Conservation (phyloP, 176 grass and related monocot genomes). For the Zoysia pacifica region DNA sequence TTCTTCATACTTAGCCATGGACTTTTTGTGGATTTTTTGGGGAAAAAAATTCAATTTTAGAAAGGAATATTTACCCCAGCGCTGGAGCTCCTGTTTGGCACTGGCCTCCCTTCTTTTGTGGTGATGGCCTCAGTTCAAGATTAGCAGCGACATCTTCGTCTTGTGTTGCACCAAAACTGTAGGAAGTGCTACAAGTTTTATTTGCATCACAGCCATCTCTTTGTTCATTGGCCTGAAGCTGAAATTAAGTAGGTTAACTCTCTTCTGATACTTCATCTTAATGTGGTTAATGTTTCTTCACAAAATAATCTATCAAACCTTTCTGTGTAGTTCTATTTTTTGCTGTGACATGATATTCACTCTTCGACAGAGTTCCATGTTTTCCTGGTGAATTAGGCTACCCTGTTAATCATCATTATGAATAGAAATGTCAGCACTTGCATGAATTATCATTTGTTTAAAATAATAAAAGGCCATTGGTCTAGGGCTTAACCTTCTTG, state of each 20-base stretch:
- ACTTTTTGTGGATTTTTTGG: background rate
- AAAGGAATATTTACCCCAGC: conserved; percentile 57
- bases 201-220: conserved; percentile 26
- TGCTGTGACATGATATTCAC: conserved; percentile 48
- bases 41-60: background rate
- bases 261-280: background rate
- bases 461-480: background rate
- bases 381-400: conserved; percentile 62
- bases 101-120: conserved; percentile 21
- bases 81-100: conserved; percentile 36
- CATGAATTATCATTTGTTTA: background rate
- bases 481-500: conserved; percentile 44
- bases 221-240: conserved; percentile 38
- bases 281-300: conserved; percentile 22
- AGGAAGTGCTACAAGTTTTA: conserved; percentile 41
- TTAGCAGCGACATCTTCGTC: conserved; percentile 32
- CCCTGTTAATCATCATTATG: conserved; percentile 42
- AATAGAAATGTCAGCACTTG: conserved; percentile 17
- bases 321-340: conserved; percentile 44
- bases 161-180: conserved; percentile 43
- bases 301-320: conserved; percentile 41
- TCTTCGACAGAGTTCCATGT: conserved; percentile 54
- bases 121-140: conserved; percentile 40
- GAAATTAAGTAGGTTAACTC: conserved; percentile 40
- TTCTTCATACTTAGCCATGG: conserved; percentile 13